Evolutionary conservation across 495 filamentous ascomycete genomes (phyloP).

Genomic region (Geopyxis carbonaria): DNA sequence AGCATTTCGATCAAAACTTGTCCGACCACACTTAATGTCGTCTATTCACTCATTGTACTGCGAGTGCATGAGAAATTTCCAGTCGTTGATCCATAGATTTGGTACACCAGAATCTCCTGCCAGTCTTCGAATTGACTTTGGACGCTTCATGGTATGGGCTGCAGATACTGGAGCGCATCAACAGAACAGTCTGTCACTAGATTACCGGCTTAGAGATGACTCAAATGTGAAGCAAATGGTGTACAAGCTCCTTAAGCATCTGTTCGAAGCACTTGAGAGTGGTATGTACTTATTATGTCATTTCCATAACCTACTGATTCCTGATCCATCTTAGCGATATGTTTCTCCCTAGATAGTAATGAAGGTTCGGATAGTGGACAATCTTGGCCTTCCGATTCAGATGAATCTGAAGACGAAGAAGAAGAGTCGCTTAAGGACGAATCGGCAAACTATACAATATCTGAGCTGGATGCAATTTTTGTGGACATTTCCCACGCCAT

Average conservation of each 20-base stretch:
- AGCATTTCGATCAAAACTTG: too few species aligned
- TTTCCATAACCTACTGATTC: not conserved
- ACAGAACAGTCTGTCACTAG: slow-evolving; percentile 12
- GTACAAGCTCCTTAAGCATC: not conserved
- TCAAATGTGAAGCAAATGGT: not conserved
- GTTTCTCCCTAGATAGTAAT: not conserved
- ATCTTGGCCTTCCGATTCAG: not conserved
- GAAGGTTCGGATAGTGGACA: not conserved
- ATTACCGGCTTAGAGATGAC: slow-evolving; percentile 4
- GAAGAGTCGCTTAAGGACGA: not conserved
- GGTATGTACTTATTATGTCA: not conserved
- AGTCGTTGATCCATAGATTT: too few species aligned
- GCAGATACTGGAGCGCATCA: slow-evolving; percentile 26
- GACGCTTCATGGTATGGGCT: slow-evolving; percentile 23
- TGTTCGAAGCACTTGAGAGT: not conserved
- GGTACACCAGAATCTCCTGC: not conserved
- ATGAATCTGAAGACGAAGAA: not conserved
- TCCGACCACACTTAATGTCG: too few species aligned
- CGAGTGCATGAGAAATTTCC: too few species aligned
- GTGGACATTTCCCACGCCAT: slow-evolving; percentile 5
- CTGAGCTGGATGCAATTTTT: not conserved
- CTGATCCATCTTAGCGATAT: not conserved
- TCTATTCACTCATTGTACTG: too few species aligned
- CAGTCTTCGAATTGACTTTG: not conserved
- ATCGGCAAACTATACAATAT: not conserved